A percentile compares a stretch with the other conserved stretches of the same genome.
These are phyloP conservation scores for Pseudogymnoascus sp. DNA, from an alignment of 2,329 filamentous ascomycete species.

Conservation along the genomic window DNA sequence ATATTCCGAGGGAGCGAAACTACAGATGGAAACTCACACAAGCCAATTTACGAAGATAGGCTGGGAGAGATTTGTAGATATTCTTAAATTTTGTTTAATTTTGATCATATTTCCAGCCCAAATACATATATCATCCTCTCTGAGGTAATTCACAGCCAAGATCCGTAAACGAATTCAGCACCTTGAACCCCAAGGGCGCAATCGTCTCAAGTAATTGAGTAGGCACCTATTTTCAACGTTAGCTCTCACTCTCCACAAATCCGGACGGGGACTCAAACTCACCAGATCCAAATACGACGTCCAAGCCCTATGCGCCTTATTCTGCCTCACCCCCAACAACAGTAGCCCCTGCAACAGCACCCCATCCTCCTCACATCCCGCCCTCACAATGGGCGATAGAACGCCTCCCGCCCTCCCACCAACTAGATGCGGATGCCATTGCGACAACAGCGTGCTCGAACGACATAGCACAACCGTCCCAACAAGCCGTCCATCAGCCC, in stretches of 20 bases:
- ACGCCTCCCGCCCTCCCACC: slow-evolving; percentile 54
- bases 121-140: slow-evolving; percentile 3
- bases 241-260: neutral
- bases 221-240: neutral
- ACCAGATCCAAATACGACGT: slow-evolving; percentile 35
- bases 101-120: neutral
- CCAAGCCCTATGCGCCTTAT: slow-evolving; percentile 57
- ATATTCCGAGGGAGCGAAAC: no score
- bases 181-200: slow-evolving; percentile 5
- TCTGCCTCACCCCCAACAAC: slow-evolving; percentile 58
- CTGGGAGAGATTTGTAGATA: neutral
- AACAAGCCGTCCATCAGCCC: slow-evolving; percentile 54
- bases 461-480: slow-evolving; percentile 62
- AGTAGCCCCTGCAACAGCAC: slow-evolving; percentile 60
- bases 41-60: no score
- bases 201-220: neutral
- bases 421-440: slow-evolving; percentile 34
- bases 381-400: slow-evolving; percentile 59
- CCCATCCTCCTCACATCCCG: slow-evolving; percentile 55
- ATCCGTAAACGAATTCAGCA: slow-evolving; percentile 5
- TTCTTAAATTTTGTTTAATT: neutral
- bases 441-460: slow-evolving; percentile 49
- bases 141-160: slow-evolving; percentile 1
- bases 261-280: neutral
- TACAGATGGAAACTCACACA: no score